Evolutionary conservation across 2,329 filamentous ascomycete genomes (phyloP).

Genomic region (Metarhizium robertsii): DNA sequence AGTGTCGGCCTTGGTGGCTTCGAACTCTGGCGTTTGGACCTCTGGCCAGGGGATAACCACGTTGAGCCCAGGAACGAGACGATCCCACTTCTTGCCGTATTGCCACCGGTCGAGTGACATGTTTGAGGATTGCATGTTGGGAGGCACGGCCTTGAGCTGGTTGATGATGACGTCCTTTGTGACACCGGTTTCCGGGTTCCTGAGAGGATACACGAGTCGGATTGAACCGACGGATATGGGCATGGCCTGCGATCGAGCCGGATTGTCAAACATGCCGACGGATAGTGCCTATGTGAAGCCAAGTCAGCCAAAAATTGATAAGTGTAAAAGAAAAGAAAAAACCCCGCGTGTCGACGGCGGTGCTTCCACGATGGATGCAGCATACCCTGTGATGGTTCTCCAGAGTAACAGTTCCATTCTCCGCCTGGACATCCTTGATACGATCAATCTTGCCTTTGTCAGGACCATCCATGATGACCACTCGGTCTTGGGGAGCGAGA

Average conservation of each 20-base stretch:
- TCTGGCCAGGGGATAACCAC: slow-evolving; percentile 70
- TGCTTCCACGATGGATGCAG: background rate
- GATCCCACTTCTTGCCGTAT: slow-evolving; percentile 34
- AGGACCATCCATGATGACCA: slow-evolving; percentile 68
- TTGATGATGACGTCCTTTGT: slow-evolving; percentile 71
- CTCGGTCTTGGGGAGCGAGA: slow-evolving; percentile 62
- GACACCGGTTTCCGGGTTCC: slow-evolving; percentile 53
- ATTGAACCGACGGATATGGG: slow-evolving; percentile 61
- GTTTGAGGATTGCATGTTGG: slow-evolving; percentile 35
- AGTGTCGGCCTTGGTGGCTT: slow-evolving; percentile 60
- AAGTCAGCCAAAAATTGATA: background rate
- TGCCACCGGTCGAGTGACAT: slow-evolving; percentile 32
- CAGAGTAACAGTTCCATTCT: slow-evolving; percentile 50
- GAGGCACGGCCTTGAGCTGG: slow-evolving; percentile 48
- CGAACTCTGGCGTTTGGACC: slow-evolving; percentile 35
- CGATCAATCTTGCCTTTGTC: slow-evolving; percentile 77
- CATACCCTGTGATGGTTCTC: slow-evolving; percentile 56
- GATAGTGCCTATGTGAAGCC: slow-evolving; percentile 17
- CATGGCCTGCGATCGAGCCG: slow-evolving; percentile 21
- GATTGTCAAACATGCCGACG: slow-evolving; percentile 20
- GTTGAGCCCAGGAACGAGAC: slow-evolving; percentile 62
- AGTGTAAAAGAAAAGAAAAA: background rate
- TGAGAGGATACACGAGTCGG: slow-evolving; percentile 71
- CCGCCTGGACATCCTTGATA: slow-evolving; percentile 47
- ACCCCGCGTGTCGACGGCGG: background rate